Evolutionary conservation across 1,139 yeast genomes (phyloP).

Genomic region (Debaryomyces subglobosus): DNA sequence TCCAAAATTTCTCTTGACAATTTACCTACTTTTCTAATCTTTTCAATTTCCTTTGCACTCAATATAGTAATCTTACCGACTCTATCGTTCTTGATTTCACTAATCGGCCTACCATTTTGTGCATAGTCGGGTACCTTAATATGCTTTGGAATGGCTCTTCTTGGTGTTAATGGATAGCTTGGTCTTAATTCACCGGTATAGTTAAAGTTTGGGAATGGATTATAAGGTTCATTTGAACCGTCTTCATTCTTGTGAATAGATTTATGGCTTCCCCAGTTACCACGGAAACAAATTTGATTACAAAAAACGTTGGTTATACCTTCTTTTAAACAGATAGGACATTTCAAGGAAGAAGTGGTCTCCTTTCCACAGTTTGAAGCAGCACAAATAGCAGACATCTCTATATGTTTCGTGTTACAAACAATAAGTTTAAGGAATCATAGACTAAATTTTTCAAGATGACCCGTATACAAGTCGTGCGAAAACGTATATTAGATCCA

Average conservation of each 20-base stretch:
- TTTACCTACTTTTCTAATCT: conserved; percentile 71
- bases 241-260: conserved; percentile 49
- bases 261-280: conserved; percentile 67
- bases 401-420: not conserved
- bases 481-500: too few species aligned
- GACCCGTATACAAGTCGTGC: conserved; percentile 1
- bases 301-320: conserved; percentile 71
- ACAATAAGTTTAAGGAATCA: not conserved
- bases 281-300: conserved; percentile 80
- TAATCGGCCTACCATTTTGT: conserved; percentile 70
- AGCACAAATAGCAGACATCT: conserved; percentile 49
- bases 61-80: conserved; percentile 65
- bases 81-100: conserved; percentile 77
- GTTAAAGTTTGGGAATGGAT: conserved; percentile 82
- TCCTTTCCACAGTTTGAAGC: conserved; percentile 84
- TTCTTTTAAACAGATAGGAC: conserved; percentile 88
- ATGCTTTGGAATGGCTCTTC: conserved; percentile 68
- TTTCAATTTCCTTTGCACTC: conserved; percentile 66
- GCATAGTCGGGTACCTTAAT: conserved; percentile 88
- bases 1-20: conserved; percentile 90
- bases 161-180: conserved; percentile 76
- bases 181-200: conserved; percentile 81
- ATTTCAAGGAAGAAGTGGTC: conserved; percentile 75
- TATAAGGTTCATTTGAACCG: conserved; percentile 53
- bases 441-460: not conserved